These are phyloP conservation scores for Cenchrus americanus DNA, from an alignment of 176 grass and related monocot genomes.

Conservation along the genomic window DNA sequence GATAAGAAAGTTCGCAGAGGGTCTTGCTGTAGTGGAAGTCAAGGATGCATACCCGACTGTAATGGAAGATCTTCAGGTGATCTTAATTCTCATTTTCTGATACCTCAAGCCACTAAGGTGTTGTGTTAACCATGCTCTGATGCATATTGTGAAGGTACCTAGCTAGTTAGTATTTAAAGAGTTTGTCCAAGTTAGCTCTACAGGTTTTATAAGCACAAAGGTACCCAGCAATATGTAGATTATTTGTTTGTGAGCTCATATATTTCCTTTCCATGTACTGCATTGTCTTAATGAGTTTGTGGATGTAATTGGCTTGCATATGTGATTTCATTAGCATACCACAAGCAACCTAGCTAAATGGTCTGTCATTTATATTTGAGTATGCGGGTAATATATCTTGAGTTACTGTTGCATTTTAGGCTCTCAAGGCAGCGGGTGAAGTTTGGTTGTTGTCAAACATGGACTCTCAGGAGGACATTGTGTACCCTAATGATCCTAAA, in stretches of 20 bases:
- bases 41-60: constrained; percentile 83
- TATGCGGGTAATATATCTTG: neutral
- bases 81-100: neutral
- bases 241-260: neutral
- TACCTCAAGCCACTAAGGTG: neutral
- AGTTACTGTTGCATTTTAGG: constrained; percentile 45
- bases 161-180: neutral
- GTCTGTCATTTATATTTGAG: neutral
- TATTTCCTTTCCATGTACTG: neutral
- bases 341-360: neutral
- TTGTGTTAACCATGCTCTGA: neutral
- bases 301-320: neutral
- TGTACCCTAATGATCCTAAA: constrained; percentile 87
- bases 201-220: neutral
- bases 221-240: neutral
- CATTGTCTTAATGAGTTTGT: neutral
- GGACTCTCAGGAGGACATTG: constrained; percentile 92
- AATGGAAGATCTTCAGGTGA: constrained; percentile 77
- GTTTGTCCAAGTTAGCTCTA: neutral
- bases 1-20: constrained; percentile 63
- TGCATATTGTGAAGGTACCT: neutral
- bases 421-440: constrained; percentile 66
- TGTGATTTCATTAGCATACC: neutral
- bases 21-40: constrained; percentile 84
- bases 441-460: constrained; percentile 88